Evolutionary conservation across 805 yeast species (phyloP), one percentile per base, ranked within the genome.

Genomic region (Cyberlindnera japonica): DNA sequence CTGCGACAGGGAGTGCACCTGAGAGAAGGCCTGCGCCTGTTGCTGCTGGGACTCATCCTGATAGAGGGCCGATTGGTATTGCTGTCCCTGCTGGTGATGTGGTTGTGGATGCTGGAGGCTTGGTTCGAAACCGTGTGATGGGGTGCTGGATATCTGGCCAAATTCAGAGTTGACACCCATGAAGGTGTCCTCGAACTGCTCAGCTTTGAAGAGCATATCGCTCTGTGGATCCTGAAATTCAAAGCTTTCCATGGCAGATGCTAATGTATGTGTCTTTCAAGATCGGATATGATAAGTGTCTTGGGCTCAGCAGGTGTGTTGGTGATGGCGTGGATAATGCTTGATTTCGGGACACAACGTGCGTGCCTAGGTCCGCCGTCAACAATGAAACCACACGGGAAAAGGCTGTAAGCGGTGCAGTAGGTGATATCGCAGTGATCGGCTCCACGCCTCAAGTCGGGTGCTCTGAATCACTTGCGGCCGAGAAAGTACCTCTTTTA

Each of bases 141-240:
- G 37, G 28, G 25, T 27, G 15, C 26, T 27, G 20, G 27, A 31
- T 26, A 24, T 20, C 27, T 27, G 30, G 17, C 33, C 8, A 20
- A 44, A 37, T 22, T 37, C 47, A 1, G 40, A n/a, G 22, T 34
- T 40, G 8, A 35, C 40, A 11, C 39, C 47, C 38, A 45, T 38
- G 36, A 45, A 45, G 17, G 40, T 31, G 26, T 44, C 44, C 7
- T 44, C 47, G 25, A 43, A 44, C 41, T 17, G 44, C 24, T 40
- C 51, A 16, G 42, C 7, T 23, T 44, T 43, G 34, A 43, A 47
- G 23, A 47, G 43, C 42, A 41, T 5, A 6, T 43, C 51, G 21
- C 20, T 29, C 18, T 45, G 40, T 5, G 44, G 34, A 16, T 32
- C 47, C 29, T 47, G 46, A 36, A 47, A 47, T 26, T 41, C 35